phyloP scores from a whole-genome alignment of 495 filamentous ascomycete species.

The Neurospora sp. region DNA sequence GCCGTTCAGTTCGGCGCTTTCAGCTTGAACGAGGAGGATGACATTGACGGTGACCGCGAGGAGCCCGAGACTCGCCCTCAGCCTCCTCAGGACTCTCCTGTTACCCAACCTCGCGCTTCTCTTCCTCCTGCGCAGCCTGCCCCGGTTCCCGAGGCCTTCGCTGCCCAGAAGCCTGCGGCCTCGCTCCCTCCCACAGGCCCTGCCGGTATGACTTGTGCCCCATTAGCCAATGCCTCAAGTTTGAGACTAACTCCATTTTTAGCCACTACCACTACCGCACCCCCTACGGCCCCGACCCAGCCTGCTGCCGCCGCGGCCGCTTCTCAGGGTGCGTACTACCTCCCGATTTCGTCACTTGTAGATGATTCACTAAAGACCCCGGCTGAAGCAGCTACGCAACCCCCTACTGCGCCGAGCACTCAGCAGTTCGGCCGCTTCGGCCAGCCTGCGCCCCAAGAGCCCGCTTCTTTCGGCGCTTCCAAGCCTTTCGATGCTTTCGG shows the following conservation, averaged over 20 bases:
- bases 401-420: slow-evolving; percentile 35
- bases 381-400: slow-evolving; percentile 23
- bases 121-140: slow-evolving; percentile 62
- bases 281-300: slow-evolving; percentile 14
- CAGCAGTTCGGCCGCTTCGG: slow-evolving; percentile 69
- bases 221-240: neutral
- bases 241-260: slow-evolving; percentile 17
- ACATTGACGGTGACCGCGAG: slow-evolving; percentile 86
- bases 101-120: slow-evolving; percentile 81
- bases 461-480: slow-evolving; percentile 47
- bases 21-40: slow-evolving; percentile 68
- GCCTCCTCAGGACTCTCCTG: slow-evolving; percentile 87
- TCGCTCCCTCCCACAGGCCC: slow-evolving; percentile 42
- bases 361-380: slow-evolving; percentile 19
- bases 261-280: slow-evolving; percentile 24
- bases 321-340: slow-evolving; percentile 20
- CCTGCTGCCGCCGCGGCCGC: slow-evolving; percentile 7
- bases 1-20: slow-evolving; percentile 98
- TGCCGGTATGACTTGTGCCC: slow-evolving; percentile 25
- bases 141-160: slow-evolving; percentile 49
- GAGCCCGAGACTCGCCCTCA: slow-evolving; percentile 91
- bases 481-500: slow-evolving; percentile 85
- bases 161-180: slow-evolving; percentile 58
- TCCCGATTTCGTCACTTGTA: neutral
- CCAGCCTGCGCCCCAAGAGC: slow-evolving; percentile 44